Evolutionary conservation across 257 asterid genomes (phyloP).

Genomic region (Capsicum baccatum): DNA sequence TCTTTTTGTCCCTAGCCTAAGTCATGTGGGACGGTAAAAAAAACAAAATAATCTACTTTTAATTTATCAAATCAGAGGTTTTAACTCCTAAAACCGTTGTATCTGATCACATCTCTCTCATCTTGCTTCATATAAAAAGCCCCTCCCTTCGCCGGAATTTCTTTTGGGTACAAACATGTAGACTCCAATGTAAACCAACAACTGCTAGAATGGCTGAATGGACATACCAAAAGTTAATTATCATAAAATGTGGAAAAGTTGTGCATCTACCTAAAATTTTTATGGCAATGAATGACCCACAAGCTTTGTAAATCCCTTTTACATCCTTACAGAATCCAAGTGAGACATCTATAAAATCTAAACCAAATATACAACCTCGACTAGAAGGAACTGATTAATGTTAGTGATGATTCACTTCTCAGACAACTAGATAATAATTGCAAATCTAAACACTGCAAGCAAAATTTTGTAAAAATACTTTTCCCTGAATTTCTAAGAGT

Average conservation of each 20-base stretch:
- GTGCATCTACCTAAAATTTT: not conserved
- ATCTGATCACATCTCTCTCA: not conserved
- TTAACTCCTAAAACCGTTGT: too few species aligned
- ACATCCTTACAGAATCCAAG: not conserved
- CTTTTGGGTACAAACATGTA: not conserved
- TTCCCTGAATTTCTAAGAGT: too few species aligned
- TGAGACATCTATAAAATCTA: not conserved
- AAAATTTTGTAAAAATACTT: too few species aligned
- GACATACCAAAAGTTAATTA: not conserved
- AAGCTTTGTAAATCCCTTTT: not conserved
- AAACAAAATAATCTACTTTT: not conserved
- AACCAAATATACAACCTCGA: not conserved
- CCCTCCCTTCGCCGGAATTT: not conserved
- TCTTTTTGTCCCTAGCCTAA: not conserved
- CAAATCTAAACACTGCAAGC: too few species aligned
- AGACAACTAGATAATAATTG: not conserved
- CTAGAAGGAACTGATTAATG: not conserved
- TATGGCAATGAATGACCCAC: not conserved
- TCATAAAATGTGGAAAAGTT: not conserved
- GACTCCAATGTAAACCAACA: not conserved
- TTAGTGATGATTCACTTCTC: not conserved
- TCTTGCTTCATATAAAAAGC: not conserved
- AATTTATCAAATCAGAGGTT: not conserved
- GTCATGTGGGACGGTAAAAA: not conserved
- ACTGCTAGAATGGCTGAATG: not conserved